Percentiles rank a stretch among this genome's conserved stretches.
phyloP scores from a whole-genome alignment of 2,329 filamentous ascomycete genomes.

The Diaporthe eres region DNA sequence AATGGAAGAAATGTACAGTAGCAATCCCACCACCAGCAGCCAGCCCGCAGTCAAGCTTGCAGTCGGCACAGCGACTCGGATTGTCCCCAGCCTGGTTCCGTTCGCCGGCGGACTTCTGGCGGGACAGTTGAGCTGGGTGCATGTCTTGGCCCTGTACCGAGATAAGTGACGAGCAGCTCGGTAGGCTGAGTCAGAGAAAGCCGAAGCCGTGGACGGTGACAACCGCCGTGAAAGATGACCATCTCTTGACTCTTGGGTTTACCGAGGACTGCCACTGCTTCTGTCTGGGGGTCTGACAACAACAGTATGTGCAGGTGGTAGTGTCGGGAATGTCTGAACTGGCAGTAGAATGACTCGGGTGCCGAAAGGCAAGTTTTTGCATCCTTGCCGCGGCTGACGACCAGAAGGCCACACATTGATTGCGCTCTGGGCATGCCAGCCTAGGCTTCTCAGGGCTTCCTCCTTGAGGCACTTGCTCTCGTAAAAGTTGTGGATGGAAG shows the following conservation, averaged over 20 bases:
- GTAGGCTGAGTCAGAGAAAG: constrained; percentile 12
- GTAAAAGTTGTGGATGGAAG: not conserved
- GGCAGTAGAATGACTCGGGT: constrained; percentile 24
- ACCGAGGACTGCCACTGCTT: not conserved
- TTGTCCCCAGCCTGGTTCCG: constrained; percentile 34
- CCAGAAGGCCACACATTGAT: not conserved
- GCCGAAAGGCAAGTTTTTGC: constrained; percentile 25
- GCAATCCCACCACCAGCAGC: not conserved
- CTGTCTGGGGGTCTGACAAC: constrained; percentile 4
- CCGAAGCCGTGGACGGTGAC: not conserved
- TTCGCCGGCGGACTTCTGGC: constrained; percentile 15
- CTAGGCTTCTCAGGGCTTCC: not conserved
- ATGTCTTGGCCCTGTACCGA: not conserved
- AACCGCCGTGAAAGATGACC: not conserved
- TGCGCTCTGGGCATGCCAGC: not conserved
- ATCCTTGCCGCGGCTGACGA: constrained; percentile 25
- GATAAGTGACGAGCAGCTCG: not conserved
- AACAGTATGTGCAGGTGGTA: not conserved
- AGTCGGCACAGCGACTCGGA: constrained; percentile 13
- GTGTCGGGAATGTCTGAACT: constrained; percentile 8
- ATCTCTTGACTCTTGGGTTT: constrained; percentile 2
- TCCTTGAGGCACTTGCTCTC: constrained; percentile 13
- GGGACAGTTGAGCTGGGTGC: not conserved
- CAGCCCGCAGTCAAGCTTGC: not conserved
- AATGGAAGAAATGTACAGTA: constrained; percentile 1